phyloP scores from a whole-genome alignment of 495 filamentous ascomycete genomes.

The Poronia punctata region DNA sequence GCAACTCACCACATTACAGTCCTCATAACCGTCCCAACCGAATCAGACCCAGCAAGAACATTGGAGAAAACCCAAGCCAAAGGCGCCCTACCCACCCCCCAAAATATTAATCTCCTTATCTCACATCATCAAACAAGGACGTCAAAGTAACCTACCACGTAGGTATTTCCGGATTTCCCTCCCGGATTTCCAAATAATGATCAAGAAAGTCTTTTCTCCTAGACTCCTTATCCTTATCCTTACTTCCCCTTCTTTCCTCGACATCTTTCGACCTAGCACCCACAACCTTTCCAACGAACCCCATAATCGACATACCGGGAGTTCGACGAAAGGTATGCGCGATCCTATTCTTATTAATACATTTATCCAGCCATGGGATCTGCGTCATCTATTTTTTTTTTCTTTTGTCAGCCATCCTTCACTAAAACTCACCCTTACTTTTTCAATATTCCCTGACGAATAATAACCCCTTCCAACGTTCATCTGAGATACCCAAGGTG shows the following conservation, averaged over 20 bases:
- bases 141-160: slow-evolving; percentile 11
- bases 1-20: slow-evolving; percentile 36
- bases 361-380: slow-evolving; percentile 33
- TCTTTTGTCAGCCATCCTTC: neutral
- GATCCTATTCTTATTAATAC: neutral
- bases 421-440: neutral
- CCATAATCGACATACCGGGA: neutral
- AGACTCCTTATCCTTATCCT: neutral
- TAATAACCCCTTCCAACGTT: no score
- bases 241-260: neutral
- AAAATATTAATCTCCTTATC: slow-evolving; percentile 1
- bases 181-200: slow-evolving; percentile 2
- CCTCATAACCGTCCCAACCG: slow-evolving; percentile 45
- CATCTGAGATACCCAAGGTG: no score
- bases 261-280: neutral
- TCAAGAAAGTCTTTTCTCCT: slow-evolving; percentile 1
- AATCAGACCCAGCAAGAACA: slow-evolving; percentile 50
- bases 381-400: slow-evolving; percentile 22
- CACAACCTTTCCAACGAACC: neutral
- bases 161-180: slow-evolving; percentile 23
- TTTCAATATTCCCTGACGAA: neutral
- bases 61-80: slow-evolving; percentile 39
- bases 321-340: slow-evolving; percentile 1
- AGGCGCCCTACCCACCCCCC: slow-evolving; percentile 11
- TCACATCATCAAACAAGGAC: slow-evolving; percentile 1